Evolutionary conservation across 495 filamentous ascomycete genomes (phyloP).

Genomic region (Penicillium cosmopolitanum): DNA sequence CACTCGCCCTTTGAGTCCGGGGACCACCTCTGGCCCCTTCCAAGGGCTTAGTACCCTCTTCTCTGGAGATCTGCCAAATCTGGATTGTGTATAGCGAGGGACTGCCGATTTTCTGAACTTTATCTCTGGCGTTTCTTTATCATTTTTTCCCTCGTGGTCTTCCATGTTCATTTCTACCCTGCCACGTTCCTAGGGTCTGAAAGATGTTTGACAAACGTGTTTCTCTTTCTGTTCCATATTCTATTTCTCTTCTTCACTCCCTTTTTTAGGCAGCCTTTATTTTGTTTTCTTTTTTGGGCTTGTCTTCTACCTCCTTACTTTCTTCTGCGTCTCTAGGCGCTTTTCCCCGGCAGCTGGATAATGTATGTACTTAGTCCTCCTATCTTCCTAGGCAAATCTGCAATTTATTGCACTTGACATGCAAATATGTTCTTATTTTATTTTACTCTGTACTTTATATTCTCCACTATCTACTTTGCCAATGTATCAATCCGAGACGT

Average conservation of each 20-base stretch:
- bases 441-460: not conserved
- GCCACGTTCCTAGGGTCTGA: slow-evolving; percentile 49
- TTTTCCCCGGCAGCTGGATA: slow-evolving; percentile 43
- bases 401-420: slow-evolving; percentile 11
- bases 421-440: not conserved
- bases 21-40: too few relatives aligned
- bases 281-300: slow-evolving; percentile 18
- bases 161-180: slow-evolving; percentile 40
- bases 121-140: slow-evolving; percentile 28
- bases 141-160: slow-evolving; percentile 33
- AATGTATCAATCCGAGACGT: slow-evolving; percentile 1
- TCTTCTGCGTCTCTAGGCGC: slow-evolving; percentile 38
- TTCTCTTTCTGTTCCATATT: slow-evolving; percentile 16
- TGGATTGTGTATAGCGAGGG: slow-evolving; percentile 40
- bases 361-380: slow-evolving; percentile 52
- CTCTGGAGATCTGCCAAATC: slow-evolving; percentile 15
- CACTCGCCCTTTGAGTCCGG: not conserved
- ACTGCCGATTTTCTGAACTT: slow-evolving; percentile 36
- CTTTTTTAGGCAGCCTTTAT: slow-evolving; percentile 16
- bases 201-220: slow-evolving; percentile 28
- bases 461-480: slow-evolving; percentile 1
- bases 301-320: slow-evolving; percentile 32
- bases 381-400: slow-evolving; percentile 24
- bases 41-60: not conserved
- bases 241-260: slow-evolving; percentile 21